These are phyloP conservation scores for Trichocladium uniseriatum DNA, from an alignment of 495 filamentous ascomycete genomes.

Conservation along the genomic window DNA sequence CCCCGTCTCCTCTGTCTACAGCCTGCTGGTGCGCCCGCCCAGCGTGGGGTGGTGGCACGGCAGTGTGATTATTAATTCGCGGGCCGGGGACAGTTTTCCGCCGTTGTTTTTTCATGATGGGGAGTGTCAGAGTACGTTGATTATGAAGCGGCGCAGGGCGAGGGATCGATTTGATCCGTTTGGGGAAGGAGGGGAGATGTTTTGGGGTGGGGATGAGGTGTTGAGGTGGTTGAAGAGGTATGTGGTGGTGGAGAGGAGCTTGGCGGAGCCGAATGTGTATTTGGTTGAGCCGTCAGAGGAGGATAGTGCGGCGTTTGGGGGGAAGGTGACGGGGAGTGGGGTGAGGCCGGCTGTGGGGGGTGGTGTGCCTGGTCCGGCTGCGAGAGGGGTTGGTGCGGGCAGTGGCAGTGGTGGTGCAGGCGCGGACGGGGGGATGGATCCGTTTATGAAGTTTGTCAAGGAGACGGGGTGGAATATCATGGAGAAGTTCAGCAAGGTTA, in stretches of 20 bases:
- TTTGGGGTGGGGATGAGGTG: slow-evolving; percentile 97
- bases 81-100: slow-evolving; percentile 83
- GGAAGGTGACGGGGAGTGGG: slow-evolving; percentile 39
- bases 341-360: slow-evolving; percentile 14
- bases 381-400: neutral
- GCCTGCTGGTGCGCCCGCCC: slow-evolving; percentile 79
- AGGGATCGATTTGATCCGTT: slow-evolving; percentile 87
- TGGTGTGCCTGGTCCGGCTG: slow-evolving; percentile 10
- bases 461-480: slow-evolving; percentile 93
- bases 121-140: slow-evolving; percentile 90
- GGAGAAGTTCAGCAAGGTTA: slow-evolving; percentile 92
- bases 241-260: slow-evolving; percentile 69
- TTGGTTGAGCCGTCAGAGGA: slow-evolving; percentile 79
- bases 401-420: slow-evolving; percentile 23
- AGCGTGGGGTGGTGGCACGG: slow-evolving; percentile 98
- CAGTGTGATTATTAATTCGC: slow-evolving; percentile 82
- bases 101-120: slow-evolving; percentile 95
- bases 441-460: slow-evolving; percentile 87
- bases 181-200: slow-evolving; percentile 70
- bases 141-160: slow-evolving; percentile 80
- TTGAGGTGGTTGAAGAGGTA: slow-evolving; percentile 82
- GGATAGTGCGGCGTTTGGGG: slow-evolving; percentile 73
- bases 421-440: slow-evolving; percentile 79
- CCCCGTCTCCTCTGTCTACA: slow-evolving; percentile 83
- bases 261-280: slow-evolving; percentile 79